A percentile compares a stretch with the other conserved stretches of the same genome.
Evolutionary conservation across 352 stramenopile genomes (phyloP).

Genomic region (Plasmopara viticola): DNA sequence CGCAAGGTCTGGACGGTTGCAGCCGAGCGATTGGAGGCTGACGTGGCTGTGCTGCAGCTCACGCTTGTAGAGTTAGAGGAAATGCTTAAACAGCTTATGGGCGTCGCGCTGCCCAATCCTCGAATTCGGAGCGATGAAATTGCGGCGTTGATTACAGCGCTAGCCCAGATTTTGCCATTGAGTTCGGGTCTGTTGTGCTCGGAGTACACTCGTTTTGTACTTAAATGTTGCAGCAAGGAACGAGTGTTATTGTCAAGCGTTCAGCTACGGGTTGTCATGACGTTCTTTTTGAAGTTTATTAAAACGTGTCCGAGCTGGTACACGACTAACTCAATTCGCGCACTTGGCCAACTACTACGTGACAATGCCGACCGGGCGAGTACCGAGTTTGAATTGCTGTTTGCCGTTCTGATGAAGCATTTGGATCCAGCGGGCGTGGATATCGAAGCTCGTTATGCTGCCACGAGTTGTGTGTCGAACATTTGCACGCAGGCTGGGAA

Average conservation of each 20-base stretch:
- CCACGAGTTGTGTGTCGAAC: constrained; percentile 79
- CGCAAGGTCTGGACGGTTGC: constrained; percentile 57
- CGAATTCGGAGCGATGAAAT: constrained; percentile 65
- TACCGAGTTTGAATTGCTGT: constrained; percentile 55
- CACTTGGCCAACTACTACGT: constrained; percentile 65
- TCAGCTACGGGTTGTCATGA: constrained; percentile 55
- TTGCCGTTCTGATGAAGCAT: constrained; percentile 62
- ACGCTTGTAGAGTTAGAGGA: constrained; percentile 76
- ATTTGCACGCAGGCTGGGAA: constrained; percentile 68
- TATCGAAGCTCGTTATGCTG: constrained; percentile 78
- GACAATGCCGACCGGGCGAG: constrained; percentile 72
- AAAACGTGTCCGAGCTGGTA: constrained; percentile 73
- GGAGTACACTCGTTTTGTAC: constrained; percentile 70
- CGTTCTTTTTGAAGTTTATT: constrained; percentile 73
- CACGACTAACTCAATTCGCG: constrained; percentile 56
- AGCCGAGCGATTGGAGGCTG: constrained; percentile 49
- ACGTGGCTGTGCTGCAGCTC: constrained; percentile 46
- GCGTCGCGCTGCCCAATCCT: constrained; percentile 49
- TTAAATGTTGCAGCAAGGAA: constrained; percentile 72
- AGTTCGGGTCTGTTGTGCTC: constrained; percentile 70
- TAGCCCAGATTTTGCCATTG: constrained; percentile 56
- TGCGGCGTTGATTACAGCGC: constrained; percentile 46
- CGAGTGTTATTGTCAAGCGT: constrained; percentile 52
- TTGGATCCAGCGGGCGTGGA: constrained; percentile 74
- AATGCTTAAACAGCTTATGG: constrained; percentile 66